Base-by-base conservation (phyloP, 441 rosid genomes). In the Flueggea neowawraea region DNA sequence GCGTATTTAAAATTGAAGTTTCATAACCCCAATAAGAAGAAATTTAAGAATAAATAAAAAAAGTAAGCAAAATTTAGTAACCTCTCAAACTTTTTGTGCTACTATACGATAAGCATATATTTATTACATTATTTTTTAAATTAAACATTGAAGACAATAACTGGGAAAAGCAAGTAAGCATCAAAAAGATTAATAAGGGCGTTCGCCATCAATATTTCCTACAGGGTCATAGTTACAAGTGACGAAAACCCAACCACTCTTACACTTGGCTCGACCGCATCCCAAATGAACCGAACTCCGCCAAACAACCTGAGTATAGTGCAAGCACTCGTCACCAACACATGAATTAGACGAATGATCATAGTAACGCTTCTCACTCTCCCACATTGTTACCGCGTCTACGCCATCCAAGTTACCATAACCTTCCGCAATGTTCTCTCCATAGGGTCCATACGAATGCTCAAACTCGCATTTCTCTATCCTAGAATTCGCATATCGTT, bases 251-350 rank as follows among this genome's bases (percentile, higher is more conserved):
- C 82, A 68, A 49, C 74, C 75, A 57, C 76, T 67, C 31, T 58
- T 36, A 68, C 85, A 82, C 70, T 62, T 76, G 0, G 72, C 84
- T 44, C 74, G 70, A 9, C 73, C 90, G 56, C 90, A 80, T 16
- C 87, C 90, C 0, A 84, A 50, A 6, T 54, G 73, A 16, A 73
- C 70, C 14, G 87, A 74, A 32, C 75, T 68, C 54, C 78, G 55
- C 90, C 87, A 84, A 61, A 84, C 84, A 6, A 82, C 67, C 55
- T 80, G 91, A 10, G 86, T 81, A 57, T 85, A 85, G 47, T 81
- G 88, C 22, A 68, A 58, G 36, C 91, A 84, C 57, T 67, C 78
- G 15, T 33, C 77, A 11, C 60, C 80, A 8, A 67, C 73, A 17
- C 89, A 84, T 2, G 77, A 66, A 54, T 82, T 72, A 12, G 78